Percentiles rank a stretch among this genome's conserved stretches.
Evolutionary conservation across 306 rosid genomes (phyloP).

Genomic region (Pueraria montana): DNA sequence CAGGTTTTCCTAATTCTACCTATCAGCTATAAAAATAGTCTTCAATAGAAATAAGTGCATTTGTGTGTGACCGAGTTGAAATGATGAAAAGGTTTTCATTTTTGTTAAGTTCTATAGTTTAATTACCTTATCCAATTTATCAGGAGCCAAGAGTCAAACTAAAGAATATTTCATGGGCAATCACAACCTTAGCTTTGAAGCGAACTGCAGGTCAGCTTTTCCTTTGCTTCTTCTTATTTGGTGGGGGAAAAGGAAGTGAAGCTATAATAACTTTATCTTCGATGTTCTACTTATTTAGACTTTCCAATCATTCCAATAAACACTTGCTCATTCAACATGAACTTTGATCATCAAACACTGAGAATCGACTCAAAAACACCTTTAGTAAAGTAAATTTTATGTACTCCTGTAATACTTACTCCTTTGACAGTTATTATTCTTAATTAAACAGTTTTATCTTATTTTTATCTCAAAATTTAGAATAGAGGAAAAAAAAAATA

Average conservation of each 20-base stretch:
- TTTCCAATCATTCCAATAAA: constrained; percentile 3
- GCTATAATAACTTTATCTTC: constrained; percentile 19
- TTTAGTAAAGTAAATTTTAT: not conserved
- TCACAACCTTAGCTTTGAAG: constrained; percentile 72
- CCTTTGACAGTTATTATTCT: not conserved
- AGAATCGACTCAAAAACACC: not conserved
- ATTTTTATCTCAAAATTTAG: not conserved
- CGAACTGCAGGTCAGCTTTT: constrained; percentile 59
- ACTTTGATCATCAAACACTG: constrained; percentile 28
- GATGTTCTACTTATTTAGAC: constrained; percentile 37
- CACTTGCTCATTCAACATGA: constrained; percentile 20
- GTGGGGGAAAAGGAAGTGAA: constrained; percentile 31
- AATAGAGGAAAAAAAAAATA: not conserved
- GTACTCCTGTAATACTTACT: not conserved
- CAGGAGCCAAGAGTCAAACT: constrained; percentile 74
- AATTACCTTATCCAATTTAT: constrained; percentile 41
- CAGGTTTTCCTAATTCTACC: constrained; percentile 61
- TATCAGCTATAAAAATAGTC: constrained; percentile 38
- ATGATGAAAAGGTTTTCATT: constrained; percentile 43
- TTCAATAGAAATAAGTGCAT: not conserved
- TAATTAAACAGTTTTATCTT: not conserved
- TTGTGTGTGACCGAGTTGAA: constrained; percentile 41
- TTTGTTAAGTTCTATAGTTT: constrained; percentile 43
- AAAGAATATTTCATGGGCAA: constrained; percentile 80
- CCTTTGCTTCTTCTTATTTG: constrained; percentile 43